Conservation (phyloP, 129 eudicot genomes). For the Helianthus tuberosus region DNA sequence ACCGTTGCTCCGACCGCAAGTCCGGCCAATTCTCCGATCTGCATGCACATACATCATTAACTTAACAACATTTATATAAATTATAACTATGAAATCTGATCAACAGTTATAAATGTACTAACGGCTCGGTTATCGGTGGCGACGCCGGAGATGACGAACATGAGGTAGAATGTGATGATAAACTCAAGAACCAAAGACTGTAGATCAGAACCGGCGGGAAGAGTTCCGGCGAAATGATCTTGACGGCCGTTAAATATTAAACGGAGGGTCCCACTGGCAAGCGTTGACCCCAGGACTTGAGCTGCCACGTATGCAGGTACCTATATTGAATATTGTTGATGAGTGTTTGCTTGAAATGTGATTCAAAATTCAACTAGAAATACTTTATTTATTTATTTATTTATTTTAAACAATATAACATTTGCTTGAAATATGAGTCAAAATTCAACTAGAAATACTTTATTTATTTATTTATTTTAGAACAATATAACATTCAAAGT, state of each 20-base stretch:
- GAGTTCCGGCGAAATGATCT: constrained; percentile 72
- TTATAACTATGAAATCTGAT: neutral
- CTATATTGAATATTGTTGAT: constrained; percentile 23
- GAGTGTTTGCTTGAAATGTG: neutral
- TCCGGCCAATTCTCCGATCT: constrained; percentile 96
- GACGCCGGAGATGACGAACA: constrained; percentile 88
- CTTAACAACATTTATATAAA: neutral
- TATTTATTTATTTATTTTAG: too few relatives aligned
- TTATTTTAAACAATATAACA: too few relatives aligned
- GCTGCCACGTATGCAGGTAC: constrained; percentile 74
- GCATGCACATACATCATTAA: constrained; percentile 2
- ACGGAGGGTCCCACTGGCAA: constrained; percentile 85
- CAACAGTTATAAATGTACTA: constrained; percentile 25
- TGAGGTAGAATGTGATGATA: constrained; percentile 81
- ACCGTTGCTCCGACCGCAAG: constrained; percentile 83
- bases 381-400: too few relatives aligned
- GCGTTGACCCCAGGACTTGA: constrained; percentile 67
- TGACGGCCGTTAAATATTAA: constrained; percentile 65
- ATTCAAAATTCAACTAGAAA: too few relatives aligned
- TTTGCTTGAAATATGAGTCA: neutral
- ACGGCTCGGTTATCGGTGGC: constrained; percentile 93
- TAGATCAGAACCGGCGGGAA: constrained; percentile 62
- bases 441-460: too few relatives aligned
- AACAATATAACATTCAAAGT: constrained; percentile 1
- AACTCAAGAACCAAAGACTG: constrained; percentile 76